Conservation (phyloP, 805 yeast genomes). For the Saturnispora diversa region DNA sequence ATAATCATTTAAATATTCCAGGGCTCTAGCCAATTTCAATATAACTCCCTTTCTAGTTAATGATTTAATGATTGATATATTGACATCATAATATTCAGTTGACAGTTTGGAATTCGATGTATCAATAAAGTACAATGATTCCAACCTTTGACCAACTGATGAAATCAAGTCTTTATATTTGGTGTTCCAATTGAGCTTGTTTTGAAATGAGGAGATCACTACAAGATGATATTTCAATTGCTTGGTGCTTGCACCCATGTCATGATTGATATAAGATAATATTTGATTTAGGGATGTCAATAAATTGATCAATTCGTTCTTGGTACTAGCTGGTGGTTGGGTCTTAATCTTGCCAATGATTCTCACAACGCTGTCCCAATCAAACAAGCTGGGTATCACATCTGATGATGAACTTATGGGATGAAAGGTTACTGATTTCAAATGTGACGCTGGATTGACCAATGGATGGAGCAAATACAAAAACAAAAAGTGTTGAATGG, state of each 20-base stretch:
- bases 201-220: constrained; percentile 1
- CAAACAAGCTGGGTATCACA: neutral
- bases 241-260: constrained; percentile 1
- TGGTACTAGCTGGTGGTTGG: neutral
- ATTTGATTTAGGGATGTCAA: constrained; percentile 1
- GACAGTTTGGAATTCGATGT: neutral
- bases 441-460: neutral
- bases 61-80: neutral
- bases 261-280: constrained; percentile 6
- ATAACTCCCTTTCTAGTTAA: neutral
- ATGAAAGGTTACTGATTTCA: constrained; percentile 2
- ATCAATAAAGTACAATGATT: constrained; percentile 2
- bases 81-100: neutral
- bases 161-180: neutral
- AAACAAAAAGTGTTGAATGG: constrained; percentile 4
- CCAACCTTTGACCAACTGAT: neutral
- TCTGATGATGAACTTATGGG: neutral
- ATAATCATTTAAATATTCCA: constrained; percentile 5
- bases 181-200: constrained; percentile 1
- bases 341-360: too few species aligned
- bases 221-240: neutral
- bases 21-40: constrained; percentile 1
- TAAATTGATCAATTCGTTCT: neutral
- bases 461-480: constrained; percentile 3
- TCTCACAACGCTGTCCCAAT: constrained; percentile 3